Percentiles rank a stretch among this genome's conserved stretches.
Conservation (phyloP, 83 land plant species). For the Isoetes engelmannii region DNA sequence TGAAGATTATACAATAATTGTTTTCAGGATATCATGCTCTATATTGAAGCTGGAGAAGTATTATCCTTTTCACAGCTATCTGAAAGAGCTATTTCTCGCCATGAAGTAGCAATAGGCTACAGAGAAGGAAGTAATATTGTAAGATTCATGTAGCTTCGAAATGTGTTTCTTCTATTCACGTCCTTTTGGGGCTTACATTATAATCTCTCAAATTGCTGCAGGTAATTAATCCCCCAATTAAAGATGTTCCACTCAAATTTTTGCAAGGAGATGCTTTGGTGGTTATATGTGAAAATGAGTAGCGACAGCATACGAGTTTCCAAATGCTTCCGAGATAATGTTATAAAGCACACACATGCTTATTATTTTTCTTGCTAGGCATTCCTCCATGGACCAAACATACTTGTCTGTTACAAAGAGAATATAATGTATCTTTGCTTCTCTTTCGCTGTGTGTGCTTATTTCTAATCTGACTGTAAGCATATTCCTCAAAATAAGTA, state of each 20-base stretch:
- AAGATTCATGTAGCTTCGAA: not conserved
- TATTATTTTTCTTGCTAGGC: too few relatives aligned
- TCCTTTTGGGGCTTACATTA: not conserved
- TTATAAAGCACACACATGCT: too few relatives aligned
- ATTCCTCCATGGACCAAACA: too few relatives aligned
- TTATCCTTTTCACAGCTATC: constrained; percentile 72
- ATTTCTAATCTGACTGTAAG: too few relatives aligned
- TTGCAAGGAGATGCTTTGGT: constrained; percentile 23
- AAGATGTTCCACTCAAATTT: constrained; percentile 17
- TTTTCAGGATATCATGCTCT: constrained; percentile 58
- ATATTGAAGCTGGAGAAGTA: constrained; percentile 62
- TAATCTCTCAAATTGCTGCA: constrained; percentile 5
- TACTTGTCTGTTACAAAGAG: too few relatives aligned
- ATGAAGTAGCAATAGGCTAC: constrained; percentile 89
- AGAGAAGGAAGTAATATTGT: constrained; percentile 58
- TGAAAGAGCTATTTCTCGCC: constrained; percentile 62
- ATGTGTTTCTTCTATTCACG: not conserved
- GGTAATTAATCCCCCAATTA: constrained; percentile 25
- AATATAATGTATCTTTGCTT: too few relatives aligned
- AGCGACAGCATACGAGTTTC: not conserved
- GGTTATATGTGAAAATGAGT: constrained; percentile 26
- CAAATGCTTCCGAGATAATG: too few relatives aligned
- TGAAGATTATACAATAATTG: not conserved
- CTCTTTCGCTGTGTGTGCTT: too few relatives aligned
- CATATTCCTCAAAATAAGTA: too few relatives aligned